A percentile compares a stretch with the other conserved stretches of the same genome.
These are phyloP conservation scores for Avena insularis DNA, from an alignment of 176 grass and related monocot genomes.

Conservation along the genomic window DNA sequence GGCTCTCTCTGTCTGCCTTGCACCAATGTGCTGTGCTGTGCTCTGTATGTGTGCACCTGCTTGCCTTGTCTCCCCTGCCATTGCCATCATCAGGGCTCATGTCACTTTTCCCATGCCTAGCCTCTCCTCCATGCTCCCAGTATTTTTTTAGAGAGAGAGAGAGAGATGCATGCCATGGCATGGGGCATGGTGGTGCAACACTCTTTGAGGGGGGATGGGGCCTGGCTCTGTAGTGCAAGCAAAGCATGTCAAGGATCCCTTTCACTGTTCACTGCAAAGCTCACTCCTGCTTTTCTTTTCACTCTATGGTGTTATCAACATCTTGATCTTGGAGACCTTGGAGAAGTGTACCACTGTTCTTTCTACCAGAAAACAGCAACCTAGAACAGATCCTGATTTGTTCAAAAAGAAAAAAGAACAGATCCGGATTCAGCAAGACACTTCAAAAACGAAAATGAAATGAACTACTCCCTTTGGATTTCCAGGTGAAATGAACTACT, in stretches of 20 bases:
- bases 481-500: neutral
- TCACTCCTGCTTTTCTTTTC: conserved; percentile 20
- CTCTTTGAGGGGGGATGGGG: conserved; percentile 40
- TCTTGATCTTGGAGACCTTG: conserved; percentile 31
- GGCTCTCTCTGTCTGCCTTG: conserved; percentile 49
- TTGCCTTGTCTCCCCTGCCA: conserved; percentile 44
- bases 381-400: neutral
- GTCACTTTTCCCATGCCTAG: conserved; percentile 81
- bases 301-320: conserved; percentile 14
- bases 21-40: conserved; percentile 41
- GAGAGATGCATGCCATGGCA: neutral
- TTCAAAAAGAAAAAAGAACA: neutral
- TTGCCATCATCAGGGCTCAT: conserved; percentile 68
- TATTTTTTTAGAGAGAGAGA: neutral
- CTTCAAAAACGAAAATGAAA: neutral
- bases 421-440: conserved; percentile 8
- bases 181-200: conserved; percentile 4
- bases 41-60: conserved; percentile 25
- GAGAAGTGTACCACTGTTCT: conserved; percentile 10
- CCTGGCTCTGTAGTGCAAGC: conserved; percentile 62
- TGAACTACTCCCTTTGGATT: neutral
- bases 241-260: conserved; percentile 64
- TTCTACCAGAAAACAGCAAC: neutral
- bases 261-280: conserved; percentile 43
- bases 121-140: conserved; percentile 38